Evolutionary conservation across 768 basidiomycete species (phyloP).

Genomic region (Hygrocybe punicea): DNA sequence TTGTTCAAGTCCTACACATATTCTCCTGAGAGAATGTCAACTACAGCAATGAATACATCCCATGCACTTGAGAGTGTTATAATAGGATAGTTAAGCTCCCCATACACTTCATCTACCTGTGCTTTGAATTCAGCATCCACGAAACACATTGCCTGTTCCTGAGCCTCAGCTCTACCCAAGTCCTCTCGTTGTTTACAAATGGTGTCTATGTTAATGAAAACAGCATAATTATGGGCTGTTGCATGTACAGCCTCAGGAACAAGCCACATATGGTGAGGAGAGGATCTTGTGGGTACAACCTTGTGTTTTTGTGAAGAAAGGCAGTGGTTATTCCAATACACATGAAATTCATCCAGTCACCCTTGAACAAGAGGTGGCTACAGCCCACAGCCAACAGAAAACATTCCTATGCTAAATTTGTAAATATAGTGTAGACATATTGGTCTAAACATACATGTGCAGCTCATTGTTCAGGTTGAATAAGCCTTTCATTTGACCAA

Average conservation of each 20-base stretch:
- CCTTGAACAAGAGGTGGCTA: conserved; percentile 21
- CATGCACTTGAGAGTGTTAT: conserved; percentile 1
- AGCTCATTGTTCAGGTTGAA: not conserved
- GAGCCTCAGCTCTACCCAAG: conserved; percentile 1
- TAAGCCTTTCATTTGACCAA: not conserved
- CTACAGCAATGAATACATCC: conserved; percentile 2
- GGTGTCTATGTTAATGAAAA: not conserved
- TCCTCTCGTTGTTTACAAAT: conserved; percentile 5
- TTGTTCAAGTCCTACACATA: too few relatives aligned
- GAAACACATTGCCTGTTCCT: conserved; percentile 6
- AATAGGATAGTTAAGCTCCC: not conserved
- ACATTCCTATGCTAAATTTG: not conserved
- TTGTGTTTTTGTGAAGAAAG: conserved; percentile 1
- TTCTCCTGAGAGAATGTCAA: not conserved
- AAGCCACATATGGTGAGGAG: conserved; percentile 1
- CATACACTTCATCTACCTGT: conserved; percentile 4
- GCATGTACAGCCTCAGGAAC: not conserved
- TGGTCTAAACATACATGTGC: not conserved
- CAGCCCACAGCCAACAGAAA: conserved; percentile 29
- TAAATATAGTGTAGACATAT: not conserved
- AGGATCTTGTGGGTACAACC: not conserved
- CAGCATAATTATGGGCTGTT: not conserved
- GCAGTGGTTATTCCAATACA: conserved; percentile 24
- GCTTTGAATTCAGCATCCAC: conserved; percentile 2
- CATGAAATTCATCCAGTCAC: conserved; percentile 16